Base-by-base conservation (phyloP, 768 basidiomycete genomes). In the Pleurotus giganteus region DNA sequence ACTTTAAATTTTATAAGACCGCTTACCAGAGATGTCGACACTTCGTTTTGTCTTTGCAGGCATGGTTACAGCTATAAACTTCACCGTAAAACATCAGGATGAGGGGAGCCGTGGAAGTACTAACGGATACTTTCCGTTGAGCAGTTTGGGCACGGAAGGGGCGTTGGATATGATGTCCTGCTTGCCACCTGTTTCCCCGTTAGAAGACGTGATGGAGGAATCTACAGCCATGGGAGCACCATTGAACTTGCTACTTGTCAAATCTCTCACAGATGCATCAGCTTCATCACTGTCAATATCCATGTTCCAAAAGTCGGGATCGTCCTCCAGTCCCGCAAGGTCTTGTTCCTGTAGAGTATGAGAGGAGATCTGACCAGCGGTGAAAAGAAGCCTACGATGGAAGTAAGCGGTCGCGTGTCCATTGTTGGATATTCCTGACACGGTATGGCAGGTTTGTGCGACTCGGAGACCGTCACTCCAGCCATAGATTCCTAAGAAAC, bases 11-110 rank as follows among this genome's bases (percentile, higher is more conserved):
- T n/a, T n/a, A n/a, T 37, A 26, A 47, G 27, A 59, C 47, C 37
- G 57, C 74, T 58, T 59, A 90, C 91, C 91, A 93, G 31, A 85
- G 65, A 71, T 94, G 91, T 23, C 85, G 80, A 64, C 91, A 94
- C 39, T 73, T 76, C 3, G 72, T 69, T 67, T 91, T 93, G 62
- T 91, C 83, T 65, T 87, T 89, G 76, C 91, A 94, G 19, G 77
- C 49, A 60, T 94, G 91, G 60, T 89, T 88, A 63, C 91, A 94
- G 47, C 89, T 91, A 34, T 55, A 57, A 45, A 26, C 51, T 34
- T 29, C 6, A 8, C 47, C 52, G 53, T 24, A 2, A 19, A 42
- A 24, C 26, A 9, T 53, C 36, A n/a, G 28, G 27, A n/a, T 15
- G 2, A 7, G 12, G 21, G 47, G 42, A 47, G 31, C 15, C n/a